Evolutionary conservation across 1,139 yeast species (phyloP).

Genomic region (Candida pseudoviswanathii): DNA sequence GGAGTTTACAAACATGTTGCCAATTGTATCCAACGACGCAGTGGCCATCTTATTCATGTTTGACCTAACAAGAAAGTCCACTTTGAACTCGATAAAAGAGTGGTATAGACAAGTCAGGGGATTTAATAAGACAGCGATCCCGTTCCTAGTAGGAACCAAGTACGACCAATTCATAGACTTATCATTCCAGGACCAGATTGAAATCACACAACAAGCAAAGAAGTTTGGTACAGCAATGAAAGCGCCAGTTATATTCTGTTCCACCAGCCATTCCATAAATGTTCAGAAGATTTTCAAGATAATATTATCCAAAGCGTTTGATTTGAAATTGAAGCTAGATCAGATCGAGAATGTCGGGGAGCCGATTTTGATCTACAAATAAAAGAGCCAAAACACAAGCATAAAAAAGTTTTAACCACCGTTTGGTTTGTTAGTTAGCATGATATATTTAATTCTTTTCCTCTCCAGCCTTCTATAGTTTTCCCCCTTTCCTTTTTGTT

Average conservation of each 20-base stretch:
- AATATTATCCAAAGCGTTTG: slow-evolving; percentile 89
- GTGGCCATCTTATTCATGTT: slow-evolving; percentile 92
- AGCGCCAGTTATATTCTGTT: slow-evolving; percentile 86
- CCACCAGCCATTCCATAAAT: slow-evolving; percentile 90
- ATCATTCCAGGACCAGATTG: slow-evolving; percentile 80
- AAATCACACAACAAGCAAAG: slow-evolving; percentile 82
- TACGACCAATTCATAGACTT: slow-evolving; percentile 85
- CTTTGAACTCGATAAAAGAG: slow-evolving; percentile 84
- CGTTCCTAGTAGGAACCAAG: slow-evolving; percentile 91
- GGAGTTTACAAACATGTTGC: slow-evolving; percentile 95
- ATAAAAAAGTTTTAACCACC: too few relatives aligned
- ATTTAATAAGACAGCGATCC: slow-evolving; percentile 88
- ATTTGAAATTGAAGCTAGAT: slow-evolving; percentile 78
- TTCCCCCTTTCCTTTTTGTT: not conserved
- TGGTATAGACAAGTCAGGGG: slow-evolving; percentile 97
- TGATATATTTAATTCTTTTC: slow-evolving; percentile 1
- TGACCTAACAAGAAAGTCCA: slow-evolving; percentile 85
- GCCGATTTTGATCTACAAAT: slow-evolving; percentile 77
- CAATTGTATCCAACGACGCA: slow-evolving; percentile 90
- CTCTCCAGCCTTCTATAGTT: not conserved
- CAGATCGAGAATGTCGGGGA: slow-evolving; percentile 86
- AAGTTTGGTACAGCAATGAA: slow-evolving; percentile 91
- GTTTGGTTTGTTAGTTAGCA: not conserved
- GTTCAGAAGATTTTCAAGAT: slow-evolving; percentile 94
- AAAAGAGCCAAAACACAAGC: slow-evolving; percentile 9